phyloP scores from a whole-genome alignment of 345 rosid species.

The Gynandropsis gynandra region DNA sequence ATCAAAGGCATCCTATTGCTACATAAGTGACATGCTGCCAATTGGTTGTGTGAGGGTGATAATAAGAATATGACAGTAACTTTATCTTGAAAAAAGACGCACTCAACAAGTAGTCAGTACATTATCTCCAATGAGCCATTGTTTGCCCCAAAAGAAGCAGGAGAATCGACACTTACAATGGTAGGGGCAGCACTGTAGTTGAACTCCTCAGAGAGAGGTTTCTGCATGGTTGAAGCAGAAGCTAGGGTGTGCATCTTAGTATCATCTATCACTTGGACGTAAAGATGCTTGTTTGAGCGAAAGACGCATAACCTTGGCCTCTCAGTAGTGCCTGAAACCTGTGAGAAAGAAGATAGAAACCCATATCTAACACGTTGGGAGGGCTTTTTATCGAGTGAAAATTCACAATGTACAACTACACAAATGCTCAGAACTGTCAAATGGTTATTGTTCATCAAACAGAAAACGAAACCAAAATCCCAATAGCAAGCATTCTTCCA shows the following conservation, averaged over 20 bases:
- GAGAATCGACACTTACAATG: conserved; percentile 42
- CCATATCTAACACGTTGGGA: too few species aligned
- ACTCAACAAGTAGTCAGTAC: too few species aligned
- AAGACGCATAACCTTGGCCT: conserved; percentile 81
- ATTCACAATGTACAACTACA: too few species aligned
- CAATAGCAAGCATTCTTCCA: too few species aligned
- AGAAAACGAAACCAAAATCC: too few species aligned
- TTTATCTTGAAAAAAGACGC: too few species aligned
- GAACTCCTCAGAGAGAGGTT: conserved; percentile 53
- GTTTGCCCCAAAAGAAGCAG: neutral
- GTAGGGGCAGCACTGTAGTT: conserved; percentile 68
- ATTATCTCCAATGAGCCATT: neutral
- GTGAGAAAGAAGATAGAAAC: conserved; percentile 7
- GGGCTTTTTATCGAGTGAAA: too few species aligned
- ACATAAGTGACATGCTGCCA: neutral
- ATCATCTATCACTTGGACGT: conserved; percentile 93
- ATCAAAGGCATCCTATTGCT: neutral
- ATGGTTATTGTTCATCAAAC: too few species aligned
- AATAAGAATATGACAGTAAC: too few species aligned
- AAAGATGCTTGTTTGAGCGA: conserved; percentile 88
- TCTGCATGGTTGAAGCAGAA: conserved; percentile 80
- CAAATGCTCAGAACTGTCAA: too few species aligned
- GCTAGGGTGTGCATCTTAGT: conserved; percentile 96
- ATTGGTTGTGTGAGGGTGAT: too few species aligned
- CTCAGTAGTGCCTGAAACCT: conserved; percentile 78